Evolutionary conservation across 768 basidiomycete genomes (phyloP).

Genomic region (Termitomyces sp.): DNA sequence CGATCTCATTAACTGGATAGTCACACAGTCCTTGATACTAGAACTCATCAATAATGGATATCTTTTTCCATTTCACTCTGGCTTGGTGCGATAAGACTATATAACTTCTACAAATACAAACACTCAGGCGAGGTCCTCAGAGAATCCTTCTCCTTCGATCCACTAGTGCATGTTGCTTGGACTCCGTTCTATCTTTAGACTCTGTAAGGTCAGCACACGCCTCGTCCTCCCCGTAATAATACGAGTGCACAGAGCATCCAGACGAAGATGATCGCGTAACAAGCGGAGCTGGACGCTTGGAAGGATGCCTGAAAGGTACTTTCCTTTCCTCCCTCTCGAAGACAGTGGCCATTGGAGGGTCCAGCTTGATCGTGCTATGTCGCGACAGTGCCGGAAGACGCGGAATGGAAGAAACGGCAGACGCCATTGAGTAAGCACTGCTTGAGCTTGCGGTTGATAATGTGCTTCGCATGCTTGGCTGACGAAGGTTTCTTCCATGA

Average conservation of each 20-base stretch:
- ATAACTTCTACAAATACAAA: neutral
- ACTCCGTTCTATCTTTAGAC: neutral
- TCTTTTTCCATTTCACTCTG: neutral
- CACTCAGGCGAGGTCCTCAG: neutral
- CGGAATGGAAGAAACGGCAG: conserved; percentile 12
- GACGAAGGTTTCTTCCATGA: neutral
- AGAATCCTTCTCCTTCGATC: neutral
- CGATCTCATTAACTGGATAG: neutral
- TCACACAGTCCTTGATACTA: neutral
- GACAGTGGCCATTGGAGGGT: conserved; percentile 3
- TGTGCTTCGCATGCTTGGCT: conserved; percentile 5
- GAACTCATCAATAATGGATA: neutral
- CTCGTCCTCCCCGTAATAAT: conserved; percentile 3
- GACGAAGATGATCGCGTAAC: conserved; percentile 12
- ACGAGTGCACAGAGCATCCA: conserved; percentile 12
- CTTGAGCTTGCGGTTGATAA: conserved; percentile 20
- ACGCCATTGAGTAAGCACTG: conserved; percentile 21
- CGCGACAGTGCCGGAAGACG: conserved; percentile 13
- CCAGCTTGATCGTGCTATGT: conserved; percentile 13
- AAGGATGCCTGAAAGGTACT: neutral
- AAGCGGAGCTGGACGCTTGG: neutral
- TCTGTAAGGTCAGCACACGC: neutral
- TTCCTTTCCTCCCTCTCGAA: conserved; percentile 5
- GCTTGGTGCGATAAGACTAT: no score
- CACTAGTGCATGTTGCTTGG: neutral